These are phyloP conservation scores for Aspergillus clavatus DNA, from an alignment of 2,329 filamentous ascomycete genomes.

Conservation along the genomic window DNA sequence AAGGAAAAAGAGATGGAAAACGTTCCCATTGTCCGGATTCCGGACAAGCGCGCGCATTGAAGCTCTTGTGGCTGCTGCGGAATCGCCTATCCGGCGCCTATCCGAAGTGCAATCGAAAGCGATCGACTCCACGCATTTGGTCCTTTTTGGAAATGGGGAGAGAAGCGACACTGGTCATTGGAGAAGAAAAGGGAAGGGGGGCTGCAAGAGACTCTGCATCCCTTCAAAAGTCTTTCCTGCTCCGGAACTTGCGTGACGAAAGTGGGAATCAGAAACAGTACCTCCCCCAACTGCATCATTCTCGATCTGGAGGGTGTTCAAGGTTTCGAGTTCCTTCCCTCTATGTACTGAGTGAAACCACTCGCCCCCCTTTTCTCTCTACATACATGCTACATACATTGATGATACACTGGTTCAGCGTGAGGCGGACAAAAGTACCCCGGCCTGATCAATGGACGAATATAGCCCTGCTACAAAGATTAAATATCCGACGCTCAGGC, in stretches of 20 bases:
- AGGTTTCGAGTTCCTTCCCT: neutral
- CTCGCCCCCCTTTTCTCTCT: too few species aligned
- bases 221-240: too few species aligned
- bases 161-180: neutral
- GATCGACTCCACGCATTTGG: neutral
- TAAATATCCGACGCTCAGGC: slow-evolving; percentile 18
- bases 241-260: neutral
- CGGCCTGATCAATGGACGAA: slow-evolving; percentile 2
- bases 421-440: slow-evolving; percentile 13
- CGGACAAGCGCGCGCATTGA: slow-evolving; percentile 11
- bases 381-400: neutral
- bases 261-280: neutral
- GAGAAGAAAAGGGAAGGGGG: neutral
- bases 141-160: neutral
- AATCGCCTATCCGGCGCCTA: slow-evolving; percentile 14
- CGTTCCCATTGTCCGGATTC: slow-evolving; percentile 14
- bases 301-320: slow-evolving; percentile 1
- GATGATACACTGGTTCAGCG: neutral
- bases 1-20: neutral
- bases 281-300: neutral
- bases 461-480: slow-evolving; percentile 10
- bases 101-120: neutral
- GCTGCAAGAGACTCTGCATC: neutral
- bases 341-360: too few species aligned
- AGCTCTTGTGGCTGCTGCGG: slow-evolving; percentile 12